Base-by-base conservation (phyloP, 306 rosid species). In the Lathyrus tuberosus region DNA sequence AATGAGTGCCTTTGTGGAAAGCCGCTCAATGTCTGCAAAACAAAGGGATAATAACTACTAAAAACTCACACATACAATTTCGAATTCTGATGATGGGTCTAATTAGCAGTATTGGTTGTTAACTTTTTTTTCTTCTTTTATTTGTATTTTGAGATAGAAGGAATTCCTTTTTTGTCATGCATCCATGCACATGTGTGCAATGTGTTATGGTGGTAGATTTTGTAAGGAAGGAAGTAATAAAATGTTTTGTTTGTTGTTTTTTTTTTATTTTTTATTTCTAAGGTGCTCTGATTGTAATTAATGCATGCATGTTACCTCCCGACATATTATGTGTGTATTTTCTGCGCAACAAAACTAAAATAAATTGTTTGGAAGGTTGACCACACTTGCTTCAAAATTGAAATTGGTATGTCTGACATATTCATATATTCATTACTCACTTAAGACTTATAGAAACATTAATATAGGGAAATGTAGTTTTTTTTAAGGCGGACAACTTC, bases 1-100 rank as follows among this genome's bases (percentile, higher is more conserved):
- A 92, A 92, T 17, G 86, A 77, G 59, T 92, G 98, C 49, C 80
- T 89, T 0, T 92, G 98, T 41, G 98, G 96, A 63, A 89, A 86
- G 84, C 96, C 98, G 20, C 84, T 92, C 16, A 82, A 84, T 78
- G 35, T 85, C 67, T 92, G 97, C 70, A 57, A 28, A 28, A 26
- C 4, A 3, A 26, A 26, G 30, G 0, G 38, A 0, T 33, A 33
- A 33, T 33, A 33, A 33, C 2, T 2, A 6, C 2, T 33, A 33
- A 6, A 33, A 33, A 33, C 8, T 33, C 38, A 33, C 0, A 6
- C 9, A 5, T 31, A 31, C 35, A 26, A 26, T 3, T 20, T 20
- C 22, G 22, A 20, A 20, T 20, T 20, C 22, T 20, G 22, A 20
- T 20, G 22, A 20, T 2, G 26, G 2, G 26, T 24, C 26, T 24